phyloP scores from a whole-genome alignment of 257 asterid species.

The Rehmannia glutinosa region DNA sequence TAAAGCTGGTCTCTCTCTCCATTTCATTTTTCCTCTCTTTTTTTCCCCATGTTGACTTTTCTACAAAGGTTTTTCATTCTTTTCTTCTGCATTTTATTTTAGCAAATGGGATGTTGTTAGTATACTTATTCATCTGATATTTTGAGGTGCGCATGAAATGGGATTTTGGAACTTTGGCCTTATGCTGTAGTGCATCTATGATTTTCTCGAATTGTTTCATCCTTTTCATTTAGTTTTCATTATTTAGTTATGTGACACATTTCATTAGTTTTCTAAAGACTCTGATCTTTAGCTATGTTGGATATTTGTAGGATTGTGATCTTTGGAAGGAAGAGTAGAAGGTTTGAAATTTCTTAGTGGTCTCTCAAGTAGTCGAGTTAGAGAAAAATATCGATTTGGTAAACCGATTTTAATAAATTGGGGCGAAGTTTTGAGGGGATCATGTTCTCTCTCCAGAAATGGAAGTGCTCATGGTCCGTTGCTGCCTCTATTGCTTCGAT shows the following conservation, averaged over 20 bases:
- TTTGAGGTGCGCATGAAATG: neutral
- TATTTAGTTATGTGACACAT: neutral
- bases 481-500: conserved; percentile 55
- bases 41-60: conserved; percentile 19
- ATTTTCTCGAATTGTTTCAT: neutral
- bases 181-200: neutral
- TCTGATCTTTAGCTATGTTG: conserved; percentile 15
- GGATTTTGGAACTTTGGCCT: conserved; percentile 8
- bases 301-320: conserved; percentile 21
- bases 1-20: neutral
- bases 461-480: conserved; percentile 86
- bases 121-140: neutral
- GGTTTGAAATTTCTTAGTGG: conserved; percentile 5
- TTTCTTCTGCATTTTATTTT: neutral
- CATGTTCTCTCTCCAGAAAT: conserved; percentile 76
- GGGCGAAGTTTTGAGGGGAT: conserved; percentile 35
- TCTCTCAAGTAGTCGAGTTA: conserved; percentile 7
- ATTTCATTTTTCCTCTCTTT: neutral
- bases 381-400: neutral
- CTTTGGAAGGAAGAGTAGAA: conserved; percentile 10
- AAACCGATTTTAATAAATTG: neutral
- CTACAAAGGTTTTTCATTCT: neutral
- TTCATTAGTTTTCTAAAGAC: neutral
- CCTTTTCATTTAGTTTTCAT: neutral
- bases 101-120: neutral